Conservation (phyloP, 2,329 filamentous ascomycete species). For the Aureobasidium sp. region DNA sequence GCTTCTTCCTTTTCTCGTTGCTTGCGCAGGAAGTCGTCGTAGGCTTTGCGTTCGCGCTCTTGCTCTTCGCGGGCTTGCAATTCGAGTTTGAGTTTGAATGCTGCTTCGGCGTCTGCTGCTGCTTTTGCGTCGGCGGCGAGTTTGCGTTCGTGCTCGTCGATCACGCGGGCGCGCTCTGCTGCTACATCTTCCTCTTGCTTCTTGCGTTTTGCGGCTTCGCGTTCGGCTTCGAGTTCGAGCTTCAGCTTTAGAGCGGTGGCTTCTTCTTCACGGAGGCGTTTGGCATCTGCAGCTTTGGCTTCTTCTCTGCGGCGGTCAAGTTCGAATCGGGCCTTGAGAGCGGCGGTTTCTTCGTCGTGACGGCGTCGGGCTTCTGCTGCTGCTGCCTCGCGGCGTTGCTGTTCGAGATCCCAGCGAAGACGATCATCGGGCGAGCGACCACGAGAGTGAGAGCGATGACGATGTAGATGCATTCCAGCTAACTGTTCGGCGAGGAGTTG, state of each 20-base stretch:
- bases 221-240: neutral
- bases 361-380: constrained; percentile 11
- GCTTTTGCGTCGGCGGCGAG: neutral
- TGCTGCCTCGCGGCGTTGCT: constrained; percentile 11
- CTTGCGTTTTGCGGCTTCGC: constrained; percentile 26
- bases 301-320: constrained; percentile 19
- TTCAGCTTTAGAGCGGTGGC: constrained; percentile 23
- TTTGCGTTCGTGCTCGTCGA: constrained; percentile 28
- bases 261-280: constrained; percentile 28
- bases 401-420: constrained; percentile 21
- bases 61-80: neutral
- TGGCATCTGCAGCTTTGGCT: constrained; percentile 14
- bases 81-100: neutral
- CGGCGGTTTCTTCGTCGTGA: neutral
- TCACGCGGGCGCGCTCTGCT: constrained; percentile 27
- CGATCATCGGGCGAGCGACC: constrained; percentile 17
- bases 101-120: neutral
- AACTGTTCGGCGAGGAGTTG: constrained; percentile 19
- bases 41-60: constrained; percentile 15
- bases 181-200: constrained; percentile 20
- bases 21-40: neutral
- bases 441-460: constrained; percentile 26
- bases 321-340: constrained; percentile 20
- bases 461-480: constrained; percentile 22
- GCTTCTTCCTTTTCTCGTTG: constrained; percentile 14